Evolutionary conservation across 2,329 filamentous ascomycete genomes (phyloP), one percentile per base, ranked within the genome.

Genomic region (Fusarium marasasianum): DNA sequence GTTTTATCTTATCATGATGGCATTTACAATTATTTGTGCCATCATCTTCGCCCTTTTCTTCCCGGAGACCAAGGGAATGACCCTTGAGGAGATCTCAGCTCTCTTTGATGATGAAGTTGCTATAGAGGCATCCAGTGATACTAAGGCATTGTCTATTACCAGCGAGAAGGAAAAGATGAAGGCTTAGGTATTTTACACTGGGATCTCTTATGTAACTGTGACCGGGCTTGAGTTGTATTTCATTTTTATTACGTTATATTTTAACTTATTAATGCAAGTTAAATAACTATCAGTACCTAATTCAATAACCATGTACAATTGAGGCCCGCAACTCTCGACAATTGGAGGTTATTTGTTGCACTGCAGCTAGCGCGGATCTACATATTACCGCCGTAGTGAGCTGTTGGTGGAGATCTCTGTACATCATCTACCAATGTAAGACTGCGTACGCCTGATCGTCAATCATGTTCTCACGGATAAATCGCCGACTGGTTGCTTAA

Each of bases 1-100:
- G 1, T 63, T 59, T 13, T 63, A 63, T 26, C 3, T 63, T 1
- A 63, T 59, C 5, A 63, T 63, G 53, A 59, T 48, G 53, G 41
- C 60, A 3, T 41, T 63, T 3, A 48, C 53, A 17, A 40, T 63
- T 20, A 59, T 59, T n/a, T 63, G 53, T 29, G 53, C 53, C 5
- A 26, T 59, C 8, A n/a, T 59, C 3, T 63, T 60, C 6, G 43
- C 55, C 8, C 0, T 63, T 0, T 47, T 26, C n/a, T 63, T 48
- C 5, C 60, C 60, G 1, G 54, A 59, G 18, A 59, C 60, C 1
- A 60, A 63, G 35, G 54, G 43, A 5, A 26, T 63, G 6, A 59
- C 60, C 2, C 5, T 60, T 1, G 54, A 63, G 18, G 53, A 63
- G 35, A 60, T 63, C 2, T 38, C 24, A 17, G 58, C 58, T 26